Conservation (phyloP, 371 early-diverging fungal genomes). For the Syncephalis fuscata region DNA sequence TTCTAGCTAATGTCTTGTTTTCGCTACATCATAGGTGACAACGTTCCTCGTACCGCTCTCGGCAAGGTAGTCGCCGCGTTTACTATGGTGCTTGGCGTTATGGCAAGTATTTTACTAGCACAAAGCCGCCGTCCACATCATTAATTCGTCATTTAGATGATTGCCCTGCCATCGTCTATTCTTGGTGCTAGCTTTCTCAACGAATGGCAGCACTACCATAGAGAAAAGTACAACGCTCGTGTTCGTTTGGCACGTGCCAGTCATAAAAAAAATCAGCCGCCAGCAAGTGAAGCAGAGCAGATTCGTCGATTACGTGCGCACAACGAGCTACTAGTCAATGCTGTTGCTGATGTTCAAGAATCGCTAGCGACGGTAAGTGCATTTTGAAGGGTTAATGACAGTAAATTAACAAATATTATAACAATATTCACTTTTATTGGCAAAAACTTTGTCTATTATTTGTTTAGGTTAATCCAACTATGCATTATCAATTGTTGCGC, state of each 20-base stretch:
- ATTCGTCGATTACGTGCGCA: not conserved
- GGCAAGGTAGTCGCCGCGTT: conserved; percentile 8
- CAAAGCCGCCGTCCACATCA: not conserved
- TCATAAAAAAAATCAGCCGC: not conserved
- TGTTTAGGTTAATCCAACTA: no score
- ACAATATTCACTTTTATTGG: no score
- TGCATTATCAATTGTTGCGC: no score
- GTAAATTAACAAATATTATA: no score
- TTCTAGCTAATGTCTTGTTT: not conserved
- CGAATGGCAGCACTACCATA: conserved; percentile 7
- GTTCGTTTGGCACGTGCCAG: not conserved
- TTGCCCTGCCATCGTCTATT: conserved; percentile 10
- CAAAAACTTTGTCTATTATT: no score
- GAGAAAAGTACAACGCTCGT: not conserved
- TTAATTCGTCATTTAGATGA: not conserved
- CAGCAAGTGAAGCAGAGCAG: not conserved
- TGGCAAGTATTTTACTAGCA: not conserved
- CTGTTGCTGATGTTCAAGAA: conserved; percentile 5
- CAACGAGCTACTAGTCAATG: conserved; percentile 2
- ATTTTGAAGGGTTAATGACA: no score
- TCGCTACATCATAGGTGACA: conserved; percentile 1
- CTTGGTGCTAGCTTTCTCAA: conserved; percentile 9
- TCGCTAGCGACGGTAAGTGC: not conserved
- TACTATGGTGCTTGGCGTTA: conserved; percentile 9
- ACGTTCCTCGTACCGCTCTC: conserved; percentile 2